Conservation (phyloP, 257 asterid species). For the Mentha longifolia region DNA sequence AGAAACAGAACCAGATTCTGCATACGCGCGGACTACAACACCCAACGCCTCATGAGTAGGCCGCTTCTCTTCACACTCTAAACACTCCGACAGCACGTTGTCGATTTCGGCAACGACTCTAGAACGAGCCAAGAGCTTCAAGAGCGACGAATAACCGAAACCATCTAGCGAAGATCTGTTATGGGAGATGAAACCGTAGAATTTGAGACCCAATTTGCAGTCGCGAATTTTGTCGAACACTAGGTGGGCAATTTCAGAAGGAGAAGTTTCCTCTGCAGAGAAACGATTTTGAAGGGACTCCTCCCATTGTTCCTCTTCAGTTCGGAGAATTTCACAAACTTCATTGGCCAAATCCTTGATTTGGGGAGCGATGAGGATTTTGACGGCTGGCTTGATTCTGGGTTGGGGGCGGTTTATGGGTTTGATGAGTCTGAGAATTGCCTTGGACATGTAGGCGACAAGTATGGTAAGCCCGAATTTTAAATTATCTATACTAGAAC, state of each 20-base stretch:
- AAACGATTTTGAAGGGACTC: conserved; percentile 58
- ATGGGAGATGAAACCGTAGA: conserved; percentile 62
- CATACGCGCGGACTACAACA: conserved; percentile 59
- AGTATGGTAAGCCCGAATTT: neutral
- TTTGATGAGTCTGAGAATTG: conserved; percentile 65
- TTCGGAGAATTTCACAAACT: conserved; percentile 65
- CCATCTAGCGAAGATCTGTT: conserved; percentile 60
- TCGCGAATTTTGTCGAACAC: conserved; percentile 92
- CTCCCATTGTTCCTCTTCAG: conserved; percentile 61
- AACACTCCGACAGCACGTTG: conserved; percentile 51
- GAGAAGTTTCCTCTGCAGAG: conserved; percentile 58
- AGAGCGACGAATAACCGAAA: conserved; percentile 77
- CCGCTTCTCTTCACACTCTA: conserved; percentile 61
- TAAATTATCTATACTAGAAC: neutral
- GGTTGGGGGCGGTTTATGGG: conserved; percentile 54
- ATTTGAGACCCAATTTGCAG: conserved; percentile 68
- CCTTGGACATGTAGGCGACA: conserved; percentile 73
- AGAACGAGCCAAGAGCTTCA: conserved; percentile 78
- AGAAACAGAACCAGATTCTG: conserved; percentile 53
- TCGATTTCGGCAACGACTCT: conserved; percentile 61
- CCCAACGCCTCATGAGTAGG: conserved; percentile 75
- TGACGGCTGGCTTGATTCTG: conserved; percentile 38
- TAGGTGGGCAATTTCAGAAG: conserved; percentile 76
- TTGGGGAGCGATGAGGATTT: conserved; percentile 41
- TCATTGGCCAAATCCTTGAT: conserved; percentile 53